Base-by-base conservation (phyloP, 2,329 filamentous ascomycete genomes). In the Diplocarpon rosae region DNA sequence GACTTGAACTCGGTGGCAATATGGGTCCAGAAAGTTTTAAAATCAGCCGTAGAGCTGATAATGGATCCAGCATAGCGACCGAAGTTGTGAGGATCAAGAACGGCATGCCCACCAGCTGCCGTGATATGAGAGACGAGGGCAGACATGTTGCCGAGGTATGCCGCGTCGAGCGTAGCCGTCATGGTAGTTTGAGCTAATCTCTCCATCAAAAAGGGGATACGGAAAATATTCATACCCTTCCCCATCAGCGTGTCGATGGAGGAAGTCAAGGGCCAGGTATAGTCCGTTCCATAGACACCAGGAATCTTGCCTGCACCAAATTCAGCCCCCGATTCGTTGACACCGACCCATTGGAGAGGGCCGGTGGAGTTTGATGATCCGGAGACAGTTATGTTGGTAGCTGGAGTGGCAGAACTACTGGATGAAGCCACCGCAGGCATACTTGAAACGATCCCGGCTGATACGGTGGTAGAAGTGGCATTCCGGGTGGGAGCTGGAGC, bases 291-390 rank as follows among this genome's bases (percentile, higher is more conserved):
- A 46, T 73, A 66, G 1, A 62, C 61, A 11, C 78, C 78, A 1
- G 78, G 77, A 31, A 78, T 64, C 40, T 65, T 69, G 14, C 56
- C 62, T 46, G 71, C 66, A 34, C 78, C 77, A 47, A 82, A 82
- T 52, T 83, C 79, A 32, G 76, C 75, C 11, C 76, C 77, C 24
- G 74, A 71, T 56, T 79, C 58, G 42, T 57, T 56, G 36, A 53
- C 54, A 40, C 52, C 52, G 9, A 54, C n/a, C n/a, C n/a, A n/a
- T n/a, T n/a, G n/a, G n/a, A n/a, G n/a, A n/a, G n/a, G n/a, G n/a
- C n/a, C n/a, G n/a, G n/a, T n/a, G n/a, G n/a, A n/a, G n/a, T n/a
- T n/a, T n/a, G n/a, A n/a, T n/a, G n/a, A n/a, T n/a, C n/a, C n/a
- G n/a, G n/a, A n/a, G n/a, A n/a, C n/a, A n/a, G n/a, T n/a, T n/a